A percentile compares a stretch with the other conserved stretches of the same genome.
phyloP scores from a whole-genome alignment of 306 rosid species.

The Quercus berberidifolia region DNA sequence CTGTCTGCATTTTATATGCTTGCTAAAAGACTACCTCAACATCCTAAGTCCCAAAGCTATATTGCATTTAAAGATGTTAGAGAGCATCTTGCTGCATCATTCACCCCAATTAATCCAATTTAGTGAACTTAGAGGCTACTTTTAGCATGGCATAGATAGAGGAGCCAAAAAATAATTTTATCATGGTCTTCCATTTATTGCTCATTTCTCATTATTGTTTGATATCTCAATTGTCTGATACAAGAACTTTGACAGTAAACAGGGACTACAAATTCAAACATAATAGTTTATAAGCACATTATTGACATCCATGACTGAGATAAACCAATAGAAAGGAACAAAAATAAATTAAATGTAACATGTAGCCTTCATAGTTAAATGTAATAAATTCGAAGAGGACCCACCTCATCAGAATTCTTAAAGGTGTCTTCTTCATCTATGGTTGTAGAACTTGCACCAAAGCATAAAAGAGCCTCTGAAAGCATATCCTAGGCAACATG shows the following conservation, averaged over 20 bases:
- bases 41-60: background rate
- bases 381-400: background rate
- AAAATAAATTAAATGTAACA: background rate
- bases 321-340: background rate
- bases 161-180: background rate
- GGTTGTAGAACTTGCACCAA: slow-evolving; percentile 79
- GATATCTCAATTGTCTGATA: background rate
- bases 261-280: background rate
- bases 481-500: slow-evolving; percentile 59
- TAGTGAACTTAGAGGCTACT: background rate
- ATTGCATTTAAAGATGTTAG: background rate
- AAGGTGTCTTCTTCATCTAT: slow-evolving; percentile 45
- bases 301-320: background rate
- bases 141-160: background rate
- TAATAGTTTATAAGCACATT: too few relatives aligned
- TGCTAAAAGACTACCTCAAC: background rate
- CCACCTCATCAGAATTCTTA: slow-evolving; percentile 51
- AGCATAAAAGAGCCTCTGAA: slow-evolving; percentile 81
- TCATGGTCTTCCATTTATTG: background rate
- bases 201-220: background rate
- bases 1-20: background rate
- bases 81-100: background rate
- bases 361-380: background rate
- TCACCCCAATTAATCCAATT: background rate
- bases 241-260: background rate